These are phyloP conservation scores for Xylaria polymorpha DNA, from an alignment of 2,329 filamentous ascomycete genomes.

Conservation along the genomic window DNA sequence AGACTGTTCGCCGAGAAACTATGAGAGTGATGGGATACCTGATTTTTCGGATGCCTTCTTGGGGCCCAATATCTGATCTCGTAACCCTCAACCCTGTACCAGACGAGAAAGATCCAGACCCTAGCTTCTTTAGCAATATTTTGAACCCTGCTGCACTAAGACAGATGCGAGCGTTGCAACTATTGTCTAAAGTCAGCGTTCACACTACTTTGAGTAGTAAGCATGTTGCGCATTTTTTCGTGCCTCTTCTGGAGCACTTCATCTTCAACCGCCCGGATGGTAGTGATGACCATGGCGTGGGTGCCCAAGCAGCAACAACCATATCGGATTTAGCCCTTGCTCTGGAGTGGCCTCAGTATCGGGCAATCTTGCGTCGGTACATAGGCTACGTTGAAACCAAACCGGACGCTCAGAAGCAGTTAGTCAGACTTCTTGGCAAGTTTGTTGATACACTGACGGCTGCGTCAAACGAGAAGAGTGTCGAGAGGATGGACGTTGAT, in stretches of 20 bases:
- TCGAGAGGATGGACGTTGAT: conserved; percentile 59
- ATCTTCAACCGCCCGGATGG: conserved; percentile 82
- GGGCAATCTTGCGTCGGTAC: conserved; percentile 84
- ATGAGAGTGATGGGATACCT: conserved; percentile 83
- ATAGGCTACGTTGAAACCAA: conserved; percentile 84
- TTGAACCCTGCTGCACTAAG: conserved; percentile 89
- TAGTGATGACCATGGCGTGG: conserved; percentile 83
- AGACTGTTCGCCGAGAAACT: conserved; percentile 86
- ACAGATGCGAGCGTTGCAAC: conserved; percentile 83
- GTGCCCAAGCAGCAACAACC: conserved; percentile 85
- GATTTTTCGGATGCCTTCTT: conserved; percentile 75
- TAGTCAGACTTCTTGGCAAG: conserved; percentile 83
- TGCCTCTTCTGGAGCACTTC: conserved; percentile 94
- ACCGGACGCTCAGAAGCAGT: conserved; percentile 84
- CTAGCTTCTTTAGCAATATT: conserved; percentile 91
- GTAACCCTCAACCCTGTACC: conserved; percentile 69
- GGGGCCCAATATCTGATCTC: conserved; percentile 80
- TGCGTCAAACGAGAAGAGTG: conserved; percentile 57
- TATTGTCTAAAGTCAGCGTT: conserved; percentile 76
- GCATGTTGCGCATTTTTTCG: conserved; percentile 86
- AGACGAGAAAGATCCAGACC: conserved; percentile 72
- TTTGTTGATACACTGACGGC: conserved; percentile 80
- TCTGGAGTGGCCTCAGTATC: conserved; percentile 91
- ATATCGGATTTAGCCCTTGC: conserved; percentile 79
- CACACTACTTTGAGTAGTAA: conserved; percentile 75